phyloP scores from a whole-genome alignment of 2,329 filamentous ascomycete species.

The Pezicula rhizophila region DNA sequence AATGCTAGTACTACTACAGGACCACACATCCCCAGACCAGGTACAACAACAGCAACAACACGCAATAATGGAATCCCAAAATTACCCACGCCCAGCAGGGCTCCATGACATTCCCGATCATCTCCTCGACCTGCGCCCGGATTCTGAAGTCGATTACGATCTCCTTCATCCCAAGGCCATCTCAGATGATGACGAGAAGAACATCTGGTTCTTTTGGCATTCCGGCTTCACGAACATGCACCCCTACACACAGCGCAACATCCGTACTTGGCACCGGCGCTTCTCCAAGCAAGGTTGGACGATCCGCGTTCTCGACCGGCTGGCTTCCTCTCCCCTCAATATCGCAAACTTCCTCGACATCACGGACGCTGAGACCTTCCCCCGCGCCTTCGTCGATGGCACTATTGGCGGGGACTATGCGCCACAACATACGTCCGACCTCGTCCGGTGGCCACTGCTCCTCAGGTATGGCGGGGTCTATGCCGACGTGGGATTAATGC shows the following conservation, averaged over 20 bases:
- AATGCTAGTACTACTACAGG: too few relatives aligned
- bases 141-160: slow-evolving; percentile 38
- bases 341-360: slow-evolving; percentile 43
- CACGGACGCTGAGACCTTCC: slow-evolving; percentile 37
- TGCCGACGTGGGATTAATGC: slow-evolving; percentile 49
- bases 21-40: slow-evolving; percentile 1
- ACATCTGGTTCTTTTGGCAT: slow-evolving; percentile 56
- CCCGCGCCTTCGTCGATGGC: slow-evolving; percentile 43
- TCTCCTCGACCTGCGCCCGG: slow-evolving; percentile 39
- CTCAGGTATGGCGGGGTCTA: slow-evolving; percentile 52
- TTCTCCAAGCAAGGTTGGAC: slow-evolving; percentile 45
- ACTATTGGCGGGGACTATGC: slow-evolving; percentile 43
- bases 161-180: slow-evolving; percentile 34
- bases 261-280: slow-evolving; percentile 48
- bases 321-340: slow-evolving; percentile 38
- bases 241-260: slow-evolving; percentile 44
- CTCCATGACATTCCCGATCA: slow-evolving; percentile 33
- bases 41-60: background rate
- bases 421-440: slow-evolving; percentile 49
- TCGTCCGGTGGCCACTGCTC: slow-evolving; percentile 51
- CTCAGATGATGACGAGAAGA: slow-evolving; percentile 38
- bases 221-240: slow-evolving; percentile 42
- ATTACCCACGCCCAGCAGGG: slow-evolving; percentile 33
- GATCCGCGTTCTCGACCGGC: slow-evolving; percentile 43
- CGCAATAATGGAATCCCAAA: slow-evolving; percentile 15